These are phyloP conservation scores for Vaccinium vitisidaea DNA, from an alignment of 148 eudicot species.

Conservation along the genomic window DNA sequence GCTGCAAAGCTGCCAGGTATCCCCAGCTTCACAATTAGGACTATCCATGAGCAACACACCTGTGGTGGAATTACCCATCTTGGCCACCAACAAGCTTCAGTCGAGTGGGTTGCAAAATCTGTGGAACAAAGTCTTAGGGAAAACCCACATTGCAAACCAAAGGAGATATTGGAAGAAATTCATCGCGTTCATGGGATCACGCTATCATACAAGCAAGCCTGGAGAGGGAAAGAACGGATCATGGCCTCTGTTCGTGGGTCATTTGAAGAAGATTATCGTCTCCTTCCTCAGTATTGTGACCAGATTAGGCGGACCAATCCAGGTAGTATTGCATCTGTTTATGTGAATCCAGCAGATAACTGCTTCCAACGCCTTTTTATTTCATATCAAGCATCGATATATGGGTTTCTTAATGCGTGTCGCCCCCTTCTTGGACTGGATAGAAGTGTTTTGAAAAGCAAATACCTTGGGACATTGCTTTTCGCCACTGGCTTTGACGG, in stretches of 20 bases:
- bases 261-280: slow-evolving; percentile 72
- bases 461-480: slow-evolving; percentile 64
- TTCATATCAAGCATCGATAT: slow-evolving; percentile 65
- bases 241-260: slow-evolving; percentile 79
- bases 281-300: slow-evolving; percentile 63
- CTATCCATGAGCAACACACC: slow-evolving; percentile 53
- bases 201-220: slow-evolving; percentile 79
- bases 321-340: slow-evolving; percentile 69
- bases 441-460: slow-evolving; percentile 54
- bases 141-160: slow-evolving; percentile 74
- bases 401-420: slow-evolving; percentile 69
- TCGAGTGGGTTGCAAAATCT: slow-evolving; percentile 72
- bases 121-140: slow-evolving; percentile 62
- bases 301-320: slow-evolving; percentile 64
- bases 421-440: slow-evolving; percentile 75
- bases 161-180: slow-evolving; percentile 75
- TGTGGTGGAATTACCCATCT: slow-evolving; percentile 70
- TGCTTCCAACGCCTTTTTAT: slow-evolving; percentile 63
- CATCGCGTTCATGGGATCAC: slow-evolving; percentile 75
- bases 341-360: slow-evolving; percentile 48
- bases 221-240: slow-evolving; percentile 82
- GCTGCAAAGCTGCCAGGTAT: slow-evolving; percentile 80
- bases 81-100: slow-evolving; percentile 85
- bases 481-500: slow-evolving; percentile 73
- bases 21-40: slow-evolving; percentile 68